Evolutionary conservation across 768 basidiomycete genomes (phyloP).

Genomic region (Suillus discolor): DNA sequence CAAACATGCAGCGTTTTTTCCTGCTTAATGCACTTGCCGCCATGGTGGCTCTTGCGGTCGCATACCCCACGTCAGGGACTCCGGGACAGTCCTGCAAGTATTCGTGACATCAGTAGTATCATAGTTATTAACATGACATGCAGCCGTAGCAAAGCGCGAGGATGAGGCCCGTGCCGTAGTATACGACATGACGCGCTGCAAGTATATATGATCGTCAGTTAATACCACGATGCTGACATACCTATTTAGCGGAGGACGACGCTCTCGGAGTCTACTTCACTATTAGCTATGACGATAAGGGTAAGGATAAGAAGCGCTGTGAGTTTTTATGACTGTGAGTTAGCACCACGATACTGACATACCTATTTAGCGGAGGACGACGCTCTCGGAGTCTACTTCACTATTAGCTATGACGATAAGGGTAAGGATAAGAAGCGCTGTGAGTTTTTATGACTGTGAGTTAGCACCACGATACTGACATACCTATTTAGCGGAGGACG

Average conservation of each 20-base stretch:
- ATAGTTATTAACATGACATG: background rate
- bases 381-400: too few relatives aligned
- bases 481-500: background rate
- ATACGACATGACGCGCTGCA: background rate
- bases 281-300: too few relatives aligned
- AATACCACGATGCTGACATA: background rate
- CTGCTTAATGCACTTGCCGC: background rate
- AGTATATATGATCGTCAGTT: background rate
- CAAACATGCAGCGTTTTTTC: background rate
- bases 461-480: background rate
- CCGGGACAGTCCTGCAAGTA: background rate
- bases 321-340: too few relatives aligned
- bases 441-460: background rate
- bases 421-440: too few relatives aligned
- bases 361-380: too few relatives aligned
- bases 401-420: too few relatives aligned
- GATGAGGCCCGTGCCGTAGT: background rate
- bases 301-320: too few relatives aligned
- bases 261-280: too few relatives aligned
- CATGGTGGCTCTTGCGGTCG: background rate
- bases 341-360: too few relatives aligned
- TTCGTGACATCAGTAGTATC: background rate
- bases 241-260: too few relatives aligned
- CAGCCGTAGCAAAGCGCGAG: background rate
- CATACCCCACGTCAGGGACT: background rate